Evolutionary conservation across 441 rosid genomes (phyloP), one percentile per base, ranked within the genome.

Genomic region (Biscutella laevigata): DNA sequence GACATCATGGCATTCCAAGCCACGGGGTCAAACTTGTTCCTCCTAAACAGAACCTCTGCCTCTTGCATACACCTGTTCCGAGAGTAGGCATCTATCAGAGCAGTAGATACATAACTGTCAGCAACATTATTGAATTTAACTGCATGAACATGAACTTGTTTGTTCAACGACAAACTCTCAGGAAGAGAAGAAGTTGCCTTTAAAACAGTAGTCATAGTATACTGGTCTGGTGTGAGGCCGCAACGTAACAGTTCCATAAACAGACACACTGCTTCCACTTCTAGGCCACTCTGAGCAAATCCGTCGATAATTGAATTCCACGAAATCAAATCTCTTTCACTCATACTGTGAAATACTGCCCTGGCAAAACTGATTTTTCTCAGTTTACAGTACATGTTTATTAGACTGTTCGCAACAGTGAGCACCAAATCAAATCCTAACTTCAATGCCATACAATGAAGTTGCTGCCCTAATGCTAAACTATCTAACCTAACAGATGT

Each of bases 1-100:
- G 66, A 60, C 78, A 74, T 74, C 70, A 74, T 70, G 20, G 75
- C 75, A 47, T 74, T 74, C 50, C 68, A 70, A 45, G 72, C 63
- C 1, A 67, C 73, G 25, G 27, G 55, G 50, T 74, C 75, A 16
- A 67, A 67, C 4, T 2, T 36, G 44, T 42, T 67, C 39, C 55
- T 60, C 41, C 5, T 36, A 12, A 70, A 70, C 36, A 74, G 62
- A 46, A 55, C 7, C 65, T 67, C 73, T 50, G 78, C 74, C 38
- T 74, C 78, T 13, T 21, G 7, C 71, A 70, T 67, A 60, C 59
- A 66, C 34, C 34, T 67, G 37, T 49, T 56, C 53, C 70, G 64
- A 41, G 63, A 63, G 51, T 74, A 74, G 14, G 68, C 71, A 61
- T 67, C 75, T 30, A 74, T 74, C 48, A 74, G 73, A 21, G 78